Base-by-base conservation (phyloP, 345 rosid species). In the Hypericum perforatum region DNA sequence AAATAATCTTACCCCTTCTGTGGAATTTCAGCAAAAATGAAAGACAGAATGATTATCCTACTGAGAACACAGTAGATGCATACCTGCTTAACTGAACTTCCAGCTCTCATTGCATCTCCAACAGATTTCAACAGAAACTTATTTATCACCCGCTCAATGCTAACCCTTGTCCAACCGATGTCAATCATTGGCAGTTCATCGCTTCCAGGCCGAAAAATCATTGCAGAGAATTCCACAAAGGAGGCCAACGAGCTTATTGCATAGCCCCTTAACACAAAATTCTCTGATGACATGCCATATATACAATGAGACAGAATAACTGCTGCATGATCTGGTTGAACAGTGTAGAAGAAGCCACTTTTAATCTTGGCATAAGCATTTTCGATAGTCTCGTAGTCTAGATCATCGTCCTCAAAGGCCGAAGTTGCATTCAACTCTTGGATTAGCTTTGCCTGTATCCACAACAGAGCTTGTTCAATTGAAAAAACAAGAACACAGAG, bases 301-400 rank as follows among this genome's bases (percentile, higher is more conserved):
- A 80, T 76, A 61, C 80, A 77, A 45, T 92, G 97, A 5, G 98
- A 92, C 71, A 88, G 71, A 67, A 92, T 58, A 55, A 82, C 68
- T 60, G 76, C 58, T 6, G 78, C 72, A 15, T 85, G 84, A 64
- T 82, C 86, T 74, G 67, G 80, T 14, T 63, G 67, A 37, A 75
- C 41, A 48, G 75, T 67, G 40, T 22, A 37, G 70, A 88, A 92
- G 57, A 77, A 76, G 51, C 67, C 72, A 39, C 64, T 49, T 43
- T 67, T 56, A 64, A 92, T 80, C 63, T 70, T 78, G 64, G 63
- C 85, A 69, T 88, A 88, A 45, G 96, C 86, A 66, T 57, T 63
- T 58, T 70, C 58, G 45, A 91, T 68, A 44, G 61, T 60, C 47
- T 88, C 96, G 66, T 79, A 88, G 78, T 92, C 98, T 63, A 88